Evolutionary conservation across 1,284 basidiomycete species (phyloP).

Genomic region (Xerocomus nothofagi): DNA sequence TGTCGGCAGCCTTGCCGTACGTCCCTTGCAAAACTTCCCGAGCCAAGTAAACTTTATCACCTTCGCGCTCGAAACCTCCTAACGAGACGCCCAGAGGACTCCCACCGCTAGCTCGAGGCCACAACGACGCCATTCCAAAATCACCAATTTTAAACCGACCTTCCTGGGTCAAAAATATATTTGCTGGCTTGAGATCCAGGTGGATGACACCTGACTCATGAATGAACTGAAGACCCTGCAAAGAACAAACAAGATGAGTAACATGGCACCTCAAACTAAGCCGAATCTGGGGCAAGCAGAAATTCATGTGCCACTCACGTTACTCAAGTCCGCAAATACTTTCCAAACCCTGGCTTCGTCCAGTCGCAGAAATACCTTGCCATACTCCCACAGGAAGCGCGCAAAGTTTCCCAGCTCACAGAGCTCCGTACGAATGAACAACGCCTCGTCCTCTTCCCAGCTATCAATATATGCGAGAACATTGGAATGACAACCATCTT

Average conservation of each 20-base stretch:
- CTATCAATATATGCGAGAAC: constrained; percentile 92
- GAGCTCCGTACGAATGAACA: constrained; percentile 94
- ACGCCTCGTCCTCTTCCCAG: constrained; percentile 92
- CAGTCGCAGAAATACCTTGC: constrained; percentile 77
- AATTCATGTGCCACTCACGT: constrained; percentile 53
- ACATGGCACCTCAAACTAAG: not conserved
- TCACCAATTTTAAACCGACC: constrained; percentile 97
- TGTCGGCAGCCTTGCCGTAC: constrained; percentile 93
- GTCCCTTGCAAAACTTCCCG: constrained; percentile 92
- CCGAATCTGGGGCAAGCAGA: constrained; percentile 18
- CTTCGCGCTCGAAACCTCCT: constrained; percentile 87
- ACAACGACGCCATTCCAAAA: constrained; percentile 94
- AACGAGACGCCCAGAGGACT: constrained; percentile 37
- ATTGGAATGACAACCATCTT: constrained; percentile 59
- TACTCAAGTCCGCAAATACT: constrained; percentile 87
- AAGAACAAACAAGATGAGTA: constrained; percentile 19
- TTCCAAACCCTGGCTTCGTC: constrained; percentile 98
- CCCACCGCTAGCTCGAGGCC: constrained; percentile 60
- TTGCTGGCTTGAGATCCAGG: constrained; percentile 97
- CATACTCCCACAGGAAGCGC: constrained; percentile 92
- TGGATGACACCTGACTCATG: constrained; percentile 90
- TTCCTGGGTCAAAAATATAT: constrained; percentile 88
- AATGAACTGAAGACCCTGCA: constrained; percentile 85
- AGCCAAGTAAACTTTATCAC: constrained; percentile 98
- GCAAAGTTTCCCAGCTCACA: constrained; percentile 92